phyloP scores from a whole-genome alignment of 192 early-diverging fungal genomes.

The Funneliformis mosseae region DNA sequence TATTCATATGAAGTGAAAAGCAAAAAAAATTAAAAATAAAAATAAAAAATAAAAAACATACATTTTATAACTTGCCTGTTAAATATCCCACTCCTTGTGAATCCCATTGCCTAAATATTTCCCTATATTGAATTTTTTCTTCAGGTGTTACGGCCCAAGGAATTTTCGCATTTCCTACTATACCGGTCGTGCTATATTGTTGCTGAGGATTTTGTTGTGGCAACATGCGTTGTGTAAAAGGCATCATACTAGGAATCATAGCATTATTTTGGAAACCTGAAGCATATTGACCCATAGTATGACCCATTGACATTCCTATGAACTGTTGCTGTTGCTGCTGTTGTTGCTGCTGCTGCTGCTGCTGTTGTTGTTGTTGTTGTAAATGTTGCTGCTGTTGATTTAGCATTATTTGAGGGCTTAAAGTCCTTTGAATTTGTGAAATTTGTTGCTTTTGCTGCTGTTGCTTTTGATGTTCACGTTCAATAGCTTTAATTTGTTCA shows the following conservation, averaged over 20 bases:
- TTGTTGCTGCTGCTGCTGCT: background rate
- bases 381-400: background rate
- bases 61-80: conserved; percentile 46
- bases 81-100: conserved; percentile 65
- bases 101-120: conserved; percentile 80
- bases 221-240: conserved; percentile 33
- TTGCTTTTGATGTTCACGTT: conserved; percentile 12
- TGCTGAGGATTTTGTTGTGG: conserved; percentile 46
- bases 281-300: background rate
- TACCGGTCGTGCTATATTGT: conserved; percentile 43
- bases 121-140: conserved; percentile 59
- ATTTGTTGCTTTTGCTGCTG: conserved; percentile 6
- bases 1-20: background rate
- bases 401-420: background rate
- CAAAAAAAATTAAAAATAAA: background rate
- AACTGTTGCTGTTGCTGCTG: conserved; percentile 16
- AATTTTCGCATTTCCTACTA: conserved; percentile 43
- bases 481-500: conserved; percentile 10
- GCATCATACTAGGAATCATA: background rate
- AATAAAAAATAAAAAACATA: background rate
- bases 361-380: background rate
- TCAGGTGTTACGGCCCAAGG: conserved; percentile 60
- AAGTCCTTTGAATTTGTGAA: conserved; percentile 4
- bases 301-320: background rate
- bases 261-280: background rate